Base-by-base conservation (phyloP, 345 rosid genomes). In the Eucalyptus albens region DNA sequence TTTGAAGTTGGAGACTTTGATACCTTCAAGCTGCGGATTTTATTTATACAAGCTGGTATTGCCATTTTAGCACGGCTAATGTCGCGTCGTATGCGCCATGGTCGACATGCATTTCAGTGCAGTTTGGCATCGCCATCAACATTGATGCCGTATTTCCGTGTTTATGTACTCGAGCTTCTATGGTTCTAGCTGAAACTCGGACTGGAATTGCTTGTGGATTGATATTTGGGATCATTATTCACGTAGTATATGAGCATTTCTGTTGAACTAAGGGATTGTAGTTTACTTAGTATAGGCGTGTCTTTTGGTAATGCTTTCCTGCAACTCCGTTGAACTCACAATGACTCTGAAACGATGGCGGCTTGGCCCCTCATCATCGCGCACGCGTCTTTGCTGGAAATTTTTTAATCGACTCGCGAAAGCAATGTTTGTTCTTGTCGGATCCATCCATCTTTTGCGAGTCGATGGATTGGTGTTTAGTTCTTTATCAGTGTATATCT, bases 1-100 rank as follows among this genome's bases (percentile, higher is more conserved):
- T 65, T 15, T 3, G 21, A 65, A 67, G 22, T 8, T 31, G 4
- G 42, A 67, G 37, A 0, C 77, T 2, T n/a, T 2, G 77, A n/a
- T n/a, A n/a, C 77, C 40, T 15, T n/a, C 19, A 15, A n/a, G 40
- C 17, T 15, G 33, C 33, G 5, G 72, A 15, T 15, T 14, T 62
- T 62, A 15, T 62, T 59, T 11, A 24, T 62, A 27, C 69, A 0
- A 29, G 33, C 0, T 4, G 5, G 19, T 65, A 29, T 29, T 0
- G 33, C 33, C 17, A 2, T 65, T 65, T 65, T 65, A 29, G 72
- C 72, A 0, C 8, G 0, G 33, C 72, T 65, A n/a, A 65, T 4
- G 9, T 65, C 3, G 15, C 1, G 0, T 27, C 0, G 0, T 5
- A 60, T 65, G 17, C 0, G 8, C 8, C 17, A 0, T 13, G 72